These are phyloP conservation scores for Aspergillus bertholletiae DNA, from an alignment of 495 filamentous ascomycete species.

Conservation along the genomic window DNA sequence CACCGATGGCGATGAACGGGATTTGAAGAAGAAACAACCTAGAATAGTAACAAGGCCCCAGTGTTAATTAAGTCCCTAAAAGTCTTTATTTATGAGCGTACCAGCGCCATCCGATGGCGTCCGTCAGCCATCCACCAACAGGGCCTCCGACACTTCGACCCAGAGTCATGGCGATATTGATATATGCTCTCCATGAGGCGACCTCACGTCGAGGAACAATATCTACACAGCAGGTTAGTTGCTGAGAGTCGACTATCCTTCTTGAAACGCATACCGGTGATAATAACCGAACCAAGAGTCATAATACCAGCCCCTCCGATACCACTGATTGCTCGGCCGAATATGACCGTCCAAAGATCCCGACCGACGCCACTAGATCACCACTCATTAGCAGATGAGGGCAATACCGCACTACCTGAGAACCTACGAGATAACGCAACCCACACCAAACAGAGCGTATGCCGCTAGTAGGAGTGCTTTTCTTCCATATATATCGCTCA, in stretches of 20 bases:
- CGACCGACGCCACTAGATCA: conserved; percentile 45
- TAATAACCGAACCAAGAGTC: conserved; percentile 55
- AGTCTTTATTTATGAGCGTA: too few relatives aligned
- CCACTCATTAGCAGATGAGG: not conserved
- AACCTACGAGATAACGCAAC: conserved; percentile 38
- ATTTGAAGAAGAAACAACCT: conserved; percentile 62
- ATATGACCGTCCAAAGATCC: conserved; percentile 49
- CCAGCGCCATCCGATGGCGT: conserved; percentile 67
- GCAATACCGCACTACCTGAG: too few relatives aligned
- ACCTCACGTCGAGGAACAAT: conserved; percentile 58
- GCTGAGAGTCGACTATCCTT: not conserved
- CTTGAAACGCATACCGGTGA: conserved; percentile 45
- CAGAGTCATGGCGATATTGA: conserved; percentile 58
- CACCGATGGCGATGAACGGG: conserved; percentile 51
- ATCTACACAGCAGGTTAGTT: conserved; percentile 28
- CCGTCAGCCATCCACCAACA: conserved; percentile 58
- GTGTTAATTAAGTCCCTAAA: too few relatives aligned
- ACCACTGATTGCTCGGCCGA: conserved; percentile 57
- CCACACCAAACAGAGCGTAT: conserved; percentile 41
- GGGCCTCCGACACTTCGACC: conserved; percentile 61
- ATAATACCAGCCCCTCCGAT: conserved; percentile 57
- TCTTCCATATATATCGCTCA: conserved; percentile 46
- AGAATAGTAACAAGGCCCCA: too few relatives aligned
- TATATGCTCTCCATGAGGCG: conserved; percentile 60
- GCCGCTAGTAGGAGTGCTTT: conserved; percentile 36